Evolutionary conservation across 306 rosid species (phyloP).

Genomic region (Sphenostylis stenocarpa): DNA sequence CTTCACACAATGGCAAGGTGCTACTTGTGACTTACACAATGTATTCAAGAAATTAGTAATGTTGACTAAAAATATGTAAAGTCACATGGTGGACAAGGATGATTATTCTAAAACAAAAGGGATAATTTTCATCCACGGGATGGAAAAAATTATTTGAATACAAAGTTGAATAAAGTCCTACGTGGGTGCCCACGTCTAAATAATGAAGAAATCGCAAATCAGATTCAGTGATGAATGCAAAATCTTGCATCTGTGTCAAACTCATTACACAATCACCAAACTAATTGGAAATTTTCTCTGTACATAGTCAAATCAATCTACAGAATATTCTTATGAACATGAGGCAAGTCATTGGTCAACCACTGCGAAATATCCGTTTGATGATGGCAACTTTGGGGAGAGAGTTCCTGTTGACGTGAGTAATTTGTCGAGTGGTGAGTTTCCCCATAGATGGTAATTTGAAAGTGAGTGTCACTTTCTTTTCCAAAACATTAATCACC

Average conservation of each 20-base stretch:
- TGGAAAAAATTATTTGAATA: not conserved
- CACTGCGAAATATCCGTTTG: constrained; percentile 45
- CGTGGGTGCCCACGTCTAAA: not conserved
- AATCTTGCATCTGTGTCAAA: not conserved
- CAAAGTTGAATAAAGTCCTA: not conserved
- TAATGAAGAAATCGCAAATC: not conserved
- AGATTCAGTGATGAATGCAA: not conserved
- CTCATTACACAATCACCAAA: not conserved
- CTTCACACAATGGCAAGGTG: not conserved
- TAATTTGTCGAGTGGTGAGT: constrained; percentile 38
- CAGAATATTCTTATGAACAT: constrained; percentile 19
- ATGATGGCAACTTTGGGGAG: constrained; percentile 52
- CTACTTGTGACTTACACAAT: not conserved
- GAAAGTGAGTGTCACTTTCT: constrained; percentile 67
- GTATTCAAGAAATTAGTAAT: not conserved
- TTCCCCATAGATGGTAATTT: constrained; percentile 43
- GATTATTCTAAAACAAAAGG: not conserved
- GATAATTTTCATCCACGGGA: not conserved
- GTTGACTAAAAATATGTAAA: not conserved
- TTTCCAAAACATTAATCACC: constrained; percentile 64
- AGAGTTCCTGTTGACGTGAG: constrained; percentile 35
- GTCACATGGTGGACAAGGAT: not conserved
- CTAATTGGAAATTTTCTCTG: not conserved
- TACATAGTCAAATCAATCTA: constrained; percentile 29
- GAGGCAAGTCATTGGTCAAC: constrained; percentile 10